Evolutionary conservation across 495 filamentous ascomycete species (phyloP).

Genomic region (Hamigera avellanea): DNA sequence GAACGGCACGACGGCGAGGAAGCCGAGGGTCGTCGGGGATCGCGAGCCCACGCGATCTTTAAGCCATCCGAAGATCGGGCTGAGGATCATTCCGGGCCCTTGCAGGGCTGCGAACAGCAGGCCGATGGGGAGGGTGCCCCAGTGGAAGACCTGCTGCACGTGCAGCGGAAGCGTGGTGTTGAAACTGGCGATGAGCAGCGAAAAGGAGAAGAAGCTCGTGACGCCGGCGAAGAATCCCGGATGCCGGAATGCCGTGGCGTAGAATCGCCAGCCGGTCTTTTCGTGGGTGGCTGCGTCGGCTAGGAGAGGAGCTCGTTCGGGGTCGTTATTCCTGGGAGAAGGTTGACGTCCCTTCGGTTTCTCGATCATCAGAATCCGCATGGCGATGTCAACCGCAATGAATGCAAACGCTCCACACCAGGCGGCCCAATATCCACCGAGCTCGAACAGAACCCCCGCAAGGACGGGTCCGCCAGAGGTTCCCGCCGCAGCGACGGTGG

Average conservation of each 20-base stretch:
- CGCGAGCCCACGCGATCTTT: conserved; percentile 18
- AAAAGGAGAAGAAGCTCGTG: conserved; percentile 10
- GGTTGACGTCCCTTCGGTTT: conserved; percentile 3
- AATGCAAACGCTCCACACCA: conserved; percentile 13
- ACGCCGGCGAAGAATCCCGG: conserved; percentile 13
- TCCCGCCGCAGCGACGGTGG: conserved; percentile 8
- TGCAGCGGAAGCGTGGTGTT: conserved; percentile 21
- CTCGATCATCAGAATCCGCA: conserved; percentile 23
- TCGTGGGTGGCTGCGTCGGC: neutral
- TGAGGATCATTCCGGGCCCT: conserved; percentile 14
- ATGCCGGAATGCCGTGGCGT: conserved; percentile 11
- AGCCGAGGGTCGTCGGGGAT: conserved; percentile 13
- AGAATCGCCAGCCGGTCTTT: conserved; percentile 11
- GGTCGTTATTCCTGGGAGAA: neutral
- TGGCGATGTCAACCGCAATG: conserved; percentile 15
- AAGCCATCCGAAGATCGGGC: conserved; percentile 14
- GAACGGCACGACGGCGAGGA: conserved; percentile 8
- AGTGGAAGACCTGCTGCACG: conserved; percentile 17
- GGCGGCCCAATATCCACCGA: conserved; percentile 19
- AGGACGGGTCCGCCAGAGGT: conserved; percentile 14
- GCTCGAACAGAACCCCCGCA: conserved; percentile 11
- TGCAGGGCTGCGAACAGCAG: conserved; percentile 20
- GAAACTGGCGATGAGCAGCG: conserved; percentile 15
- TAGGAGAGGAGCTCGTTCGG: neutral
- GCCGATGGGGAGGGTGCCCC: conserved; percentile 16